These are phyloP conservation scores for Psilocybe cubensis DNA, from an alignment of 768 basidiomycete species.

Conservation along the genomic window DNA sequence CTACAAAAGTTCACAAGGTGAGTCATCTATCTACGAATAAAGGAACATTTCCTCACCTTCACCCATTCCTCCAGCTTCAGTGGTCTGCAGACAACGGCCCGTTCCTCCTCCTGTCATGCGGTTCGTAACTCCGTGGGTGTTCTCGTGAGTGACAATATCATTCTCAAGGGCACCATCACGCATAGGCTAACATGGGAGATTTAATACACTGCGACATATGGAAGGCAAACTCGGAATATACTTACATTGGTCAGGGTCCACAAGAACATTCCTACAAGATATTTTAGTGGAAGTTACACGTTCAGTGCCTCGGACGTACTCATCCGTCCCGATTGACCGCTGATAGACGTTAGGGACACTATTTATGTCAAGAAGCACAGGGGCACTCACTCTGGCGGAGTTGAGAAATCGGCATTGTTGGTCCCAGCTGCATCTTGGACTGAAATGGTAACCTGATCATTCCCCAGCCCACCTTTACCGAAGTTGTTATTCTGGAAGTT, in stretches of 20 bases:
- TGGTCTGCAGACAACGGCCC: conserved; percentile 62
- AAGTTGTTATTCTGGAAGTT: conserved; percentile 63
- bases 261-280: conserved; percentile 32
- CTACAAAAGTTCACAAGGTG: no score
- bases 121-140: conserved; percentile 48
- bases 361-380: neutral
- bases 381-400: conserved; percentile 42
- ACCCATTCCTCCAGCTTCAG: conserved; percentile 69
- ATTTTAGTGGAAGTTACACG: neutral
- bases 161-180: conserved; percentile 68
- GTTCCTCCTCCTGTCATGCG: conserved; percentile 58
- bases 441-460: conserved; percentile 54
- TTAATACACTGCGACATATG: neutral
- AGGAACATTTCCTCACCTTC: conserved; percentile 40
- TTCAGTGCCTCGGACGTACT: neutral
- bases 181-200: conserved; percentile 35
- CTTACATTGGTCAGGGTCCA: conserved; percentile 31
- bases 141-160: conserved; percentile 54
- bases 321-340: conserved; percentile 23
- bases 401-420: conserved; percentile 48
- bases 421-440: conserved; percentile 53
- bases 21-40: no score
- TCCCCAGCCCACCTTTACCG: conserved; percentile 49
- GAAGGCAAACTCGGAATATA: neutral
- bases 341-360: conserved; percentile 4